Evolutionary conservation across 306 rosid species (phyloP).

Genomic region (Purshia tridentata): DNA sequence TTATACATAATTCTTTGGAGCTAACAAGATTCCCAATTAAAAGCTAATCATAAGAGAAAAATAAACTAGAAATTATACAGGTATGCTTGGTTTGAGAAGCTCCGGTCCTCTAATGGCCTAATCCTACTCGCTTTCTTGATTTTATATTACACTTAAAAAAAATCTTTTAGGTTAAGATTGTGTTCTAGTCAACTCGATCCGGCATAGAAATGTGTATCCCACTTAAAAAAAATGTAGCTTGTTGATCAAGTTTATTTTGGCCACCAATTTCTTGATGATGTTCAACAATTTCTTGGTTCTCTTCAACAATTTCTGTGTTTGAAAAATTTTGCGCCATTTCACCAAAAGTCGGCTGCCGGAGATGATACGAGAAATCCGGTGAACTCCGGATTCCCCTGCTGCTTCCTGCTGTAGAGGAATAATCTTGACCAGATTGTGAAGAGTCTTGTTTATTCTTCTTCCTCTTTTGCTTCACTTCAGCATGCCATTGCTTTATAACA

Average conservation of each 20-base stretch:
- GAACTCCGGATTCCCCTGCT: background rate
- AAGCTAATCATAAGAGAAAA: background rate
- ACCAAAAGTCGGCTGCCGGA: constrained; percentile 8
- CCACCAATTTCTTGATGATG: constrained; percentile 5
- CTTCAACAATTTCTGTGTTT: constrained; percentile 24
- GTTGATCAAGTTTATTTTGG: constrained; percentile 1
- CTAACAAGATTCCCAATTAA: background rate
- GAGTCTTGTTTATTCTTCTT: constrained; percentile 19
- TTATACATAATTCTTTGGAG: background rate
- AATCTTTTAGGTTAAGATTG: background rate
- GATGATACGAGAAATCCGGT: constrained; percentile 10
- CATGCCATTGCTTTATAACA: constrained; percentile 48
- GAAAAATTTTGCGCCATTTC: background rate
- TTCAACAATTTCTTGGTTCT: constrained; percentile 22
- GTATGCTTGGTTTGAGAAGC: background rate
- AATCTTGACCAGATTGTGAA: constrained; percentile 10
- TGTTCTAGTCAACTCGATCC: background rate
- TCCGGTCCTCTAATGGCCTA: background rate
- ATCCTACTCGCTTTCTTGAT: background rate
- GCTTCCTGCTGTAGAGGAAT: constrained; percentile 23
- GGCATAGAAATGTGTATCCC: constrained; percentile 7
- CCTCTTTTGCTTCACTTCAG: constrained; percentile 45
- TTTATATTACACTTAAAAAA: background rate
- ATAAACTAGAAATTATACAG: background rate
- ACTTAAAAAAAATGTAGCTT: background rate